Evolutionary conservation across 768 basidiomycete species (phyloP), one percentile per base, ranked within the genome.

Genomic region (Mycena rebaudengoi): DNA sequence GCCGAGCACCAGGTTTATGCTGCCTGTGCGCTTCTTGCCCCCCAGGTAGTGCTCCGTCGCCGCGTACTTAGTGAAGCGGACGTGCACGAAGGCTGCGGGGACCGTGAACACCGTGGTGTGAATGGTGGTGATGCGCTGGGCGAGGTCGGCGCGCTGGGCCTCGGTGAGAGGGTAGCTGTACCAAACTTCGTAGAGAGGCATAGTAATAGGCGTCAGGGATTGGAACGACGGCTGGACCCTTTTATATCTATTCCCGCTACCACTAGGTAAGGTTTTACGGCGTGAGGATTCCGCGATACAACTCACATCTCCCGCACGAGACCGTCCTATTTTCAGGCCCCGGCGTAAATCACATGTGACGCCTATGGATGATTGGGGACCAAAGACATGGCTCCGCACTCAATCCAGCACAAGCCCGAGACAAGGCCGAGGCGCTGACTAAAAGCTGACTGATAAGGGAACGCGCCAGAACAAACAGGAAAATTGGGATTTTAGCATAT

Each of bases 151-250:
- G 44, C 55, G 55, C 55, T 57, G 55, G 55, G 55, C 26, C 55
- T 57, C 55, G 41, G 32, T 45, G 41, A 57, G 55, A 25, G 55
- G 55, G 55, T 57, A 57, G 41, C 55, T 57, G 45, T 57, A 45
- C 55, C 55, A 57, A 57, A 57, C 45, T 57, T 57, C 45, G 55
- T 57, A 57, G 45, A 57, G 55, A 45, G 55, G 54, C 55, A 57
- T 57, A 25, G 21, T 48, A 46, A 57, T 57, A 57, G 55, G 35
- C 29, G 16, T 44, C 4, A 39, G 45, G 28, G 45, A 57, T 29
- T 37, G 30, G 41, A 45, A 37, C 26, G 55, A 35, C 39, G 25
- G 37, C 55, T 57, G 33, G n/a, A 35, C 32, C 45, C 44, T 57
- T 43, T 57, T 57, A 57, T 57, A 57, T n/a, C 44, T 39, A 39